Evolutionary conservation across 306 rosid species (phyloP).

Genomic region (Sechiopsis laciniata): DNA sequence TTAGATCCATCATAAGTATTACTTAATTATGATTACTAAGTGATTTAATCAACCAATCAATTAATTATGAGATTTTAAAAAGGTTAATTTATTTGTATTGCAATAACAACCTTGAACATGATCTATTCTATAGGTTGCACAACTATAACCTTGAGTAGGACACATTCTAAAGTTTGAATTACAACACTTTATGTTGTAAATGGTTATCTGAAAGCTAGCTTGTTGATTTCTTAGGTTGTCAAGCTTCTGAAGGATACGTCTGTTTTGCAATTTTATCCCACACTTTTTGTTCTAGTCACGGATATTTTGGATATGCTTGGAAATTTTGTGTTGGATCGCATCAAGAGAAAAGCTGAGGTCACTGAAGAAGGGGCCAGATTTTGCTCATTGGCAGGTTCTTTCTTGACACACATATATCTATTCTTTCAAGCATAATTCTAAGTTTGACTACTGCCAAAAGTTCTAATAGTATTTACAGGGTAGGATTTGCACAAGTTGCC

Average conservation of each 20-base stretch:
- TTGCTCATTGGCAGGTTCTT: conserved; percentile 60
- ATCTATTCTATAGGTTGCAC: neutral
- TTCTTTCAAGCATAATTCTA: neutral
- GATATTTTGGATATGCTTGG: conserved; percentile 93
- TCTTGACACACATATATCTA: conserved; percentile 6
- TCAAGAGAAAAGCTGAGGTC: conserved; percentile 76
- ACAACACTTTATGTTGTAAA: neutral
- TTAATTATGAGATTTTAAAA: too few species aligned
- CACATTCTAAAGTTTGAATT: conserved; percentile 7
- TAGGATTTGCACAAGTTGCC: conserved; percentile 3
- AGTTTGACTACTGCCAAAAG: neutral
- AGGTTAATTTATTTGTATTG: too few species aligned
- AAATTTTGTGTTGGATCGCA: conserved; percentile 87
- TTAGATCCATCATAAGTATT: too few species aligned
- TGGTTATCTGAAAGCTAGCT: conserved; percentile 16
- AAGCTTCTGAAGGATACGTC: conserved; percentile 92
- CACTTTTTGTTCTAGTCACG: conserved; percentile 77
- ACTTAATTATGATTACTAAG: too few species aligned
- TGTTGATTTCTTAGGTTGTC: conserved; percentile 63
- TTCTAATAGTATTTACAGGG: neutral
- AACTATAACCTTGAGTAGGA: neutral
- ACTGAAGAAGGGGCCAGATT: conserved; percentile 56
- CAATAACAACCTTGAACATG: neutral
- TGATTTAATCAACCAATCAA: too few species aligned
- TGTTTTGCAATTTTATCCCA: conserved; percentile 73